phyloP scores from a whole-genome alignment of 2,329 filamentous ascomycete genomes.

The Alternaria triticina region DNA sequence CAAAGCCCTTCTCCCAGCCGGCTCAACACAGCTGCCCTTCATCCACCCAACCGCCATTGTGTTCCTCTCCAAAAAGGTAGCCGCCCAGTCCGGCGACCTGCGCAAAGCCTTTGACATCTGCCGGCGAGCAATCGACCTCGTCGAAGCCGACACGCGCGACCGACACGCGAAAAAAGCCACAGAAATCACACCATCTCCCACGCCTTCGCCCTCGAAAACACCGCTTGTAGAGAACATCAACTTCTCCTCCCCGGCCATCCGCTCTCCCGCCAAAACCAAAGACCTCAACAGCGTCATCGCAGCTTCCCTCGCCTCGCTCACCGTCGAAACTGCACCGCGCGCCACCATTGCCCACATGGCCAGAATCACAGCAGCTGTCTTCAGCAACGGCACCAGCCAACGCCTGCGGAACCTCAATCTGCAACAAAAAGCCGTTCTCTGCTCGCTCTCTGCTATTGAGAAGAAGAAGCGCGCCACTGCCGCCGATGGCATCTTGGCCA shows the following conservation, averaged over 20 bases:
- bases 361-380: constrained; percentile 85
- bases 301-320: constrained; percentile 66
- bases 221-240: constrained; percentile 85
- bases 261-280: constrained; percentile 50
- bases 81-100: constrained; percentile 90
- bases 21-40: constrained; percentile 75
- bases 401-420: constrained; percentile 87
- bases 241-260: constrained; percentile 60
- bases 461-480: constrained; percentile 66
- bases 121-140: constrained; percentile 83
- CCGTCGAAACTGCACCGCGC: constrained; percentile 79
- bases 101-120: constrained; percentile 96
- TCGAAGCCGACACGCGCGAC: constrained; percentile 81
- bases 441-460: constrained; percentile 86
- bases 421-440: constrained; percentile 94
- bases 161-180: constrained; percentile 69
- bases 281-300: constrained; percentile 30
- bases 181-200: constrained; percentile 51
- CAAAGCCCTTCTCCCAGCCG: constrained; percentile 70
- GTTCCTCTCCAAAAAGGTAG: constrained; percentile 92
- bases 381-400: constrained; percentile 86
- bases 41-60: constrained; percentile 93
- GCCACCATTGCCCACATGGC: constrained; percentile 91
- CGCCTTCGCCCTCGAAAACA: constrained; percentile 73
- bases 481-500: constrained; percentile 39